phyloP scores from a whole-genome alignment of 2,329 filamentous ascomycete species.

The Erysiphe pulchra region DNA sequence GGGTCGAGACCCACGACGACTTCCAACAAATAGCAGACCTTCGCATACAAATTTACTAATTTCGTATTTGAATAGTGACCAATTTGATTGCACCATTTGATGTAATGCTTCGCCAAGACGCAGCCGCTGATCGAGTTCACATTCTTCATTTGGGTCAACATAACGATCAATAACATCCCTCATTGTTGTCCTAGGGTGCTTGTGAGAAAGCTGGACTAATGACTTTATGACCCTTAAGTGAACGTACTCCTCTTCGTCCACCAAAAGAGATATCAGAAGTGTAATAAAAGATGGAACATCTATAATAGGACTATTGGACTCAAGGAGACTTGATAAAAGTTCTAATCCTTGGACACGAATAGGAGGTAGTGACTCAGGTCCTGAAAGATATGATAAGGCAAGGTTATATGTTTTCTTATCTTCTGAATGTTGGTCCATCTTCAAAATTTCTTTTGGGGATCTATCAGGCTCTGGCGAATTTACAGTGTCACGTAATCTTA shows the following conservation, averaged over 20 bases:
- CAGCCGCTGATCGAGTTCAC: constrained; percentile 34
- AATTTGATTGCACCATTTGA: constrained; percentile 35
- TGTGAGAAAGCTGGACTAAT: constrained; percentile 29
- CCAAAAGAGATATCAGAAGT: constrained; percentile 35
- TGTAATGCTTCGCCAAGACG: constrained; percentile 42
- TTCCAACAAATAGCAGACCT: constrained; percentile 35
- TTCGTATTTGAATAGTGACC: constrained; percentile 27
- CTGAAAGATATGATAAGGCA: constrained; percentile 36
- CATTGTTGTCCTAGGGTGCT: constrained; percentile 34
- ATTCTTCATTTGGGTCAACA: constrained; percentile 33
- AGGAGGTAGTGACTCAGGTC: constrained; percentile 33
- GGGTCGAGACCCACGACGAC: constrained; percentile 32
- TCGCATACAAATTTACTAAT: constrained; percentile 25
- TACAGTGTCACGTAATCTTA: constrained; percentile 28
- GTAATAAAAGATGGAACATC: constrained; percentile 41
- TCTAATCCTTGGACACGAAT: constrained; percentile 40
- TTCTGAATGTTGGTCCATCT: constrained; percentile 23
- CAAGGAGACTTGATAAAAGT: constrained; percentile 30
- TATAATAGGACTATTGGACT: constrained; percentile 27
- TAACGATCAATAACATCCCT: constrained; percentile 41
- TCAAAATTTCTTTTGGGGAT: constrained; percentile 4
- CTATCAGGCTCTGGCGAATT: constrained; percentile 14
- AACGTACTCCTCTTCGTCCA: constrained; percentile 45
- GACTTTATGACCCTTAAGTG: constrained; percentile 41
- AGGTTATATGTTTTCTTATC: constrained; percentile 35